Base-by-base conservation (phyloP, 805 yeast genomes). In the Aciculoconidium aculeatum region DNA sequence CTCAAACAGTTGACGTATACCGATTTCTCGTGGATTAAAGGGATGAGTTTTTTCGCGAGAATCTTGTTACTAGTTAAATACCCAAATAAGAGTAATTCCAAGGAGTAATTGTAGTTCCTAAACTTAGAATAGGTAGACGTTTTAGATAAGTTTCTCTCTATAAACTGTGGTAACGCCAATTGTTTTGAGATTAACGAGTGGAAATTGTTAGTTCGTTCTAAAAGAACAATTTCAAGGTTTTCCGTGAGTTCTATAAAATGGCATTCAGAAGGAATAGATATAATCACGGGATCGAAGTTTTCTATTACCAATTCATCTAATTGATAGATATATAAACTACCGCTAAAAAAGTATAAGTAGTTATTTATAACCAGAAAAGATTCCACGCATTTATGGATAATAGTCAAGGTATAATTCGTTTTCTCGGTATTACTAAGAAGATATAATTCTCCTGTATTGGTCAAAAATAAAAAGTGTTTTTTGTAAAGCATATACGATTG, bases 1-100 rank as follows among this genome's bases (percentile, higher is more conserved):
- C 82, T 53, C 18, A 78, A 69, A 41, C 80, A 74, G 36, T 68
- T 72, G 25, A 72, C 57, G 31, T 63, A 65, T n/a, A 73, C 61
- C 4, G 45, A 44, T 30, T 27, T 28, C 18, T 28, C 45, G 7
- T 39, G 37, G 11, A 59, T 58, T 31, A 63, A 42, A 27, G 51
- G 49, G 7, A 48, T 39, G 19, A 62, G 39, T 23, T 49, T 45
- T 7, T 35, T 42, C 25, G 61, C 51, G 30, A 57, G 50, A 5
- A 16, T 21, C 11, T 31, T 28, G 15, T 35, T 35, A 22, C 40
- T 52, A 8, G 42, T 42, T 17, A 70, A 60, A 28, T 53, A 50
- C 25, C 62, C 62, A 38, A 70, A 69, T 27, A 72, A 44, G 11
- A 73, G 45, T 17, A 71, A 45, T 40, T 73, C 79, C 22, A 73